phyloP scores from a whole-genome alignment of 805 yeast genomes.

The Metschnikowia bowlesiae region DNA sequence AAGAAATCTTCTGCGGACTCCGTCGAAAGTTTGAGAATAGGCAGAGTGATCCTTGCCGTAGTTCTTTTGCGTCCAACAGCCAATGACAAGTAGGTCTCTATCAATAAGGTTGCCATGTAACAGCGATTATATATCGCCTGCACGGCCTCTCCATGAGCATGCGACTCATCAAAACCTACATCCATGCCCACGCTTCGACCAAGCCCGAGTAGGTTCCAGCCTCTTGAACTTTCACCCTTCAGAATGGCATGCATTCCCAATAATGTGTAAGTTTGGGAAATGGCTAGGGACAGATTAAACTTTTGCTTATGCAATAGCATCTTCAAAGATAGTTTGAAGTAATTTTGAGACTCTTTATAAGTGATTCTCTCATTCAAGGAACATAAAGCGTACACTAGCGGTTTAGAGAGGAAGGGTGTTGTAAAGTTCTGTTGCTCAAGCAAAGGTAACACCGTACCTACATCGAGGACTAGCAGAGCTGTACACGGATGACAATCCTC shows the following conservation, averaged over 20 bases:
- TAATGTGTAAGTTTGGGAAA: constrained; percentile 14
- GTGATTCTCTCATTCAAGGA: constrained; percentile 10
- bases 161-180: constrained; percentile 14
- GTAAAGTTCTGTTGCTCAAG: constrained; percentile 9
- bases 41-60: constrained; percentile 5
- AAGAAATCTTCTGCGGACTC: constrained; percentile 12
- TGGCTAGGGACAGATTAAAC: constrained; percentile 10
- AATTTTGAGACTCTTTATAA: constrained; percentile 14
- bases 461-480: constrained; percentile 10
- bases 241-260: constrained; percentile 14
- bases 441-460: constrained; percentile 7
- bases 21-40: constrained; percentile 12
- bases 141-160: constrained; percentile 3
- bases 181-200: constrained; percentile 15
- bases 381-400: constrained; percentile 15
- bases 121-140: constrained; percentile 8
- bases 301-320: constrained; percentile 7
- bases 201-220: constrained; percentile 16
- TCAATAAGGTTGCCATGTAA: constrained; percentile 12
- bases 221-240: constrained; percentile 15
- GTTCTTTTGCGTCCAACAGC: constrained; percentile 13
- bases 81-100: constrained; percentile 15
- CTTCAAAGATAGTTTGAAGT: constrained; percentile 8
- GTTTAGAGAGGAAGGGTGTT: constrained; percentile 9
- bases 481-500: constrained; percentile 6